Conservation (phyloP, 1,284 basidiomycete genomes). For the Trichosporon coremiiforme region DNA sequence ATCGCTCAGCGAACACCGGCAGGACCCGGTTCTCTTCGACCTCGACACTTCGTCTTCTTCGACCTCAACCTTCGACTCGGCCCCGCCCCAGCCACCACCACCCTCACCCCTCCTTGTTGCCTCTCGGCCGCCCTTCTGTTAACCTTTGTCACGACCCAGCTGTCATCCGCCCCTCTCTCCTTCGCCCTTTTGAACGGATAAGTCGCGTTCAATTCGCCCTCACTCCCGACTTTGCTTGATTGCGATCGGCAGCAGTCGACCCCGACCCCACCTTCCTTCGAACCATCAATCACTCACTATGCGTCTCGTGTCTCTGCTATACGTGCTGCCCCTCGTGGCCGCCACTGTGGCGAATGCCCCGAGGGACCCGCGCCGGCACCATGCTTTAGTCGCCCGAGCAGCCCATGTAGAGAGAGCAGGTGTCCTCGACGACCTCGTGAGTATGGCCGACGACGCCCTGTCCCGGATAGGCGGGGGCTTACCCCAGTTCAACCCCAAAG, state of each 20-base stretch:
- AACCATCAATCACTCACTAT: background rate
- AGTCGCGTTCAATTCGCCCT: background rate
- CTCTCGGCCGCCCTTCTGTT: too few relatives aligned
- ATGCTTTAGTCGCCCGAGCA: background rate
- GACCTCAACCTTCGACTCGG: background rate
- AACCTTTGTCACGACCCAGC: background rate
- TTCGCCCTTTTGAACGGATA: background rate
- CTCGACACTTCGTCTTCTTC: conserved; percentile 1
- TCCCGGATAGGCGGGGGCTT: background rate
- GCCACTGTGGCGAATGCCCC: conserved; percentile 9
- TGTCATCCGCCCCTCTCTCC: background rate
- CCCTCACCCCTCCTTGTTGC: background rate
- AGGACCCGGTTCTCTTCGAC: conserved; percentile 10
- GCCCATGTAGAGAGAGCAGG: background rate
- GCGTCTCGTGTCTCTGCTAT: conserved; percentile 13
- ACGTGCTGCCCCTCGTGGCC: conserved; percentile 16
- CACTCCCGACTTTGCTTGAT: background rate
- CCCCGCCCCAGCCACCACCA: background rate
- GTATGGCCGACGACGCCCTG: conserved; percentile 1
- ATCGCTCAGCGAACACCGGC: background rate
- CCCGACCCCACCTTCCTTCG: background rate
- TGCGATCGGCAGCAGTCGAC: background rate
- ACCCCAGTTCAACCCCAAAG: background rate
- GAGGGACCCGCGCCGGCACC: conserved; percentile 6
- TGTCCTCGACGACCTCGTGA: conserved; percentile 8